Evolutionary conservation across 768 basidiomycete genomes (phyloP).

Genomic region (Kondoa subrosea): DNA sequence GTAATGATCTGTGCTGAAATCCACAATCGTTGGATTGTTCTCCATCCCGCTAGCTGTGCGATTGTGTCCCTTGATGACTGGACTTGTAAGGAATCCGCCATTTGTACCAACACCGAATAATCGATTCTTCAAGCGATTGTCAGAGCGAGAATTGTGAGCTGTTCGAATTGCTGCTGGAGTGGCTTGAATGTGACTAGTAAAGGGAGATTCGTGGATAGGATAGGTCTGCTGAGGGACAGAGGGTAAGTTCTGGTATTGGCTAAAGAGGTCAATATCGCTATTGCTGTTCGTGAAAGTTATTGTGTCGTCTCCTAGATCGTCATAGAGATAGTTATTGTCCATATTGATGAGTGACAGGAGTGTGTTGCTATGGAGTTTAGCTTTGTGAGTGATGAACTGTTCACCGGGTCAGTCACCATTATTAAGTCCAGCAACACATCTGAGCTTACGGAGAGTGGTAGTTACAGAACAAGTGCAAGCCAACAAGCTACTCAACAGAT

Average conservation of each 20-base stretch:
- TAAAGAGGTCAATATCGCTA: background rate
- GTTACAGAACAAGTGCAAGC: background rate
- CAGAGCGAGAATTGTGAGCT: constrained; percentile 9
- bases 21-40: constrained; percentile 18
- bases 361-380: no score
- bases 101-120: constrained; percentile 28
- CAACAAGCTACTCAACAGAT: background rate
- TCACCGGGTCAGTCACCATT: no score
- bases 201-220: background rate
- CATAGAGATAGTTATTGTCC: background rate
- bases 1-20: constrained; percentile 10
- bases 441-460: background rate
- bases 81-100: constrained; percentile 28
- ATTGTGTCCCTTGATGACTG: constrained; percentile 19
- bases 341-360: background rate
- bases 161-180: background rate
- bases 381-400: no score
- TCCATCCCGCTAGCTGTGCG: constrained; percentile 8
- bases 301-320: background rate
- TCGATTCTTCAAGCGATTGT: constrained; percentile 25
- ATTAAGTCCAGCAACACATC: background rate
- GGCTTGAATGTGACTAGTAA: background rate
- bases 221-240: background rate
- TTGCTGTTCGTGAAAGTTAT: background rate
- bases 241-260: background rate